These are phyloP conservation scores for Chaetomiaceae sp. DNA, from an alignment of 2,329 filamentous ascomycete species.

Conservation along the genomic window DNA sequence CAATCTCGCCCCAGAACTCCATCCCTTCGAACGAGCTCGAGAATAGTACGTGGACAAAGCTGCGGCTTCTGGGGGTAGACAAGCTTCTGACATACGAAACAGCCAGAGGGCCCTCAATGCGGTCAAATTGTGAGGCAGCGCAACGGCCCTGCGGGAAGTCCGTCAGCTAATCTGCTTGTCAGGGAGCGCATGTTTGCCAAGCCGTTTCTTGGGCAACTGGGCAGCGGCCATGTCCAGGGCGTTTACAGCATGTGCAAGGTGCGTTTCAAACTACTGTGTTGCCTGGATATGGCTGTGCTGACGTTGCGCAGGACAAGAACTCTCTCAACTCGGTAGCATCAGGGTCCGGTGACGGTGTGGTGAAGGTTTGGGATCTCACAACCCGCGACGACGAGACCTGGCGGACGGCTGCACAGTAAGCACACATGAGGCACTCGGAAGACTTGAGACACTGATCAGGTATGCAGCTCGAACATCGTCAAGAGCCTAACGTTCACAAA, in stretches of 20 bases:
- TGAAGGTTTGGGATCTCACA: conserved; percentile 65
- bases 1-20: conserved; percentile 27
- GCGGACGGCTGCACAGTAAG: conserved; percentile 64
- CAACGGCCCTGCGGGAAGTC: background rate
- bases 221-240: conserved; percentile 86
- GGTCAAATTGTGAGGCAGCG: conserved; percentile 23
- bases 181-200: conserved; percentile 44
- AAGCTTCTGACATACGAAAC: conserved; percentile 9
- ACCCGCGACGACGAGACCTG: conserved; percentile 61
- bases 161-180: conserved; percentile 34
- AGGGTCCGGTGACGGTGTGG: conserved; percentile 82
- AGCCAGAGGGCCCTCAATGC: conserved; percentile 27
- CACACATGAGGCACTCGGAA: background rate
- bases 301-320: conserved; percentile 50
- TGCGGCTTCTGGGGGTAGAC: too few relatives aligned
- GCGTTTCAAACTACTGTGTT: background rate
- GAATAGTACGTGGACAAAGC: conserved; percentile 26
- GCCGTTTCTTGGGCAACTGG: conserved; percentile 76
- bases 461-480: conserved; percentile 67
- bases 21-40: conserved; percentile 26
- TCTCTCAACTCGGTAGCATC: conserved; percentile 70
- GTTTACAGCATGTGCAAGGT: conserved; percentile 70
- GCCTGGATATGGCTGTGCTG: background rate
- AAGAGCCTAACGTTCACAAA: conserved; percentile 87
- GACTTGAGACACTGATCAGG: background rate